Evolutionary conservation across 2,329 filamentous ascomycete species (phyloP).

Genomic region (Stagonosporopsis vannaccii): DNA sequence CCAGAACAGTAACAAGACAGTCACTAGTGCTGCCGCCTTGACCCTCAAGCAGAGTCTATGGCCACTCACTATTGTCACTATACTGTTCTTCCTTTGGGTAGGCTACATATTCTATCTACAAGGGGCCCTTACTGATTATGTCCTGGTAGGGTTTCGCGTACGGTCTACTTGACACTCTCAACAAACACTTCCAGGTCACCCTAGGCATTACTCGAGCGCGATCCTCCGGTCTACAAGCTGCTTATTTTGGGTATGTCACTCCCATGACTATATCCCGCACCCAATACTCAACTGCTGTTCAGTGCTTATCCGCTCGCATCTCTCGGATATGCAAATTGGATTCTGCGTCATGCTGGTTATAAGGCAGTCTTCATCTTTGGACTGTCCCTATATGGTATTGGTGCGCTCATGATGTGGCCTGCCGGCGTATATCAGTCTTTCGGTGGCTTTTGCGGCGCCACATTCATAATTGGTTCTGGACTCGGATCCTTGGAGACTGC

Average conservation of each 20-base stretch:
- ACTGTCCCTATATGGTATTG: not conserved
- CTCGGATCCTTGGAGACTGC: not conserved
- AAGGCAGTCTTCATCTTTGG: not conserved
- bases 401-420: not conserved
- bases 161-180: not conserved
- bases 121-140: not conserved
- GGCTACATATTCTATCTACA: not conserved
- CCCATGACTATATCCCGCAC: too few species aligned
- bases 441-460: not conserved
- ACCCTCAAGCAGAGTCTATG: not conserved
- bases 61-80: not conserved
- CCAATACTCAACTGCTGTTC: not conserved
- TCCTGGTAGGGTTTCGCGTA: not conserved
- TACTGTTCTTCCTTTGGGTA: not conserved
- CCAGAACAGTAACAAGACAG: not conserved
- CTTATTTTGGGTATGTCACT: not conserved
- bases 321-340: not conserved
- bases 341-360: not conserved
- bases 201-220: not conserved
- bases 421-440: not conserved
- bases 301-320: not conserved
- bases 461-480: not conserved
- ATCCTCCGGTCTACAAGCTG: not conserved
- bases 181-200: not conserved
- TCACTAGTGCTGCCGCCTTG: not conserved